phyloP scores from a whole-genome alignment of 805 yeast genomes.

The Brettanomyces anomalus region DNA sequence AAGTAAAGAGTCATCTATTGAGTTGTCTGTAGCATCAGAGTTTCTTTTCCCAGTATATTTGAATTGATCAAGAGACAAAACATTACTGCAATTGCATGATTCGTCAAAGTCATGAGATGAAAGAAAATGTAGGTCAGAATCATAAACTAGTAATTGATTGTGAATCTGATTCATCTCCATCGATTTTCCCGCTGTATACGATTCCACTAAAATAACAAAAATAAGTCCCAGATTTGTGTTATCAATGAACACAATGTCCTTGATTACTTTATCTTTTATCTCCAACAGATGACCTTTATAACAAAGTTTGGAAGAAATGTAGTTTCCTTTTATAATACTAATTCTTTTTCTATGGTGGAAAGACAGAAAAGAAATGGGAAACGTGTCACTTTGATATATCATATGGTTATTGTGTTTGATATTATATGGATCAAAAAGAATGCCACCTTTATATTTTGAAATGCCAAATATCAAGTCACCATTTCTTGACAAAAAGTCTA shows the following conservation, averaged over 20 bases:
- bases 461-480: background rate
- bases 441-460: background rate
- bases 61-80: slow-evolving; percentile 2
- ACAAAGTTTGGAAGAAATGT: background rate
- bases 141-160: slow-evolving; percentile 3
- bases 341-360: background rate
- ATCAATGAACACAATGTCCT: background rate
- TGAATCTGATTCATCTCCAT: background rate
- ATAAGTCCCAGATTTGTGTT: background rate
- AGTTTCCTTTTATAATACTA: slow-evolving; percentile 1
- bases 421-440: background rate
- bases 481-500: background rate
- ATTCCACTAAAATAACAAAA: slow-evolving; percentile 5
- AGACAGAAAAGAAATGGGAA: slow-evolving; percentile 1
- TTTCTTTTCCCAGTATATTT: slow-evolving; percentile 6
- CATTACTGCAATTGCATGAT: slow-evolving; percentile 6
- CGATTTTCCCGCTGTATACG: slow-evolving; percentile 4
- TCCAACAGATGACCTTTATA: background rate
- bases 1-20: slow-evolving; percentile 9
- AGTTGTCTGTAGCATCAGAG: slow-evolving; percentile 4
- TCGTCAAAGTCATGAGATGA: slow-evolving; percentile 11
- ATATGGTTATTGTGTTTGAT: background rate
- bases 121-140: slow-evolving; percentile 2
- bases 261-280: background rate
- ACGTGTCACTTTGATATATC: background rate